phyloP scores from a whole-genome alignment of 2,329 filamentous ascomycete species.

The Fusarium sambucinum region DNA sequence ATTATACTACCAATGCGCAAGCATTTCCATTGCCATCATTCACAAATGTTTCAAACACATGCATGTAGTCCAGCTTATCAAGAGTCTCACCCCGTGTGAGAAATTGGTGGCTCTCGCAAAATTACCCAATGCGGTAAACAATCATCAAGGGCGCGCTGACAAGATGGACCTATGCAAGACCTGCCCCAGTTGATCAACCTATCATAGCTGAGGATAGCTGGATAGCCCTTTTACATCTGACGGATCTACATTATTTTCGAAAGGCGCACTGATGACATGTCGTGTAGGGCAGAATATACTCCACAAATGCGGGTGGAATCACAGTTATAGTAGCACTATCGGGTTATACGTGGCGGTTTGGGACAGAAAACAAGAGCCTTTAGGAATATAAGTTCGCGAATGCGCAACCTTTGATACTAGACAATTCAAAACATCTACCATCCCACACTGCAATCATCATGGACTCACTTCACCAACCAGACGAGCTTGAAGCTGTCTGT shows the following conservation, averaged over 20 bases:
- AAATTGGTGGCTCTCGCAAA: neutral
- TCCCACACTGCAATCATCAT: neutral
- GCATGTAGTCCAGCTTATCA: neutral
- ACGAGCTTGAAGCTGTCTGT: constrained; percentile 21
- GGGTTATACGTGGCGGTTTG: neutral
- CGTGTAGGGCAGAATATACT: neutral
- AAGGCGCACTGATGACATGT: constrained; percentile 24
- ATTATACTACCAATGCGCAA: neutral
- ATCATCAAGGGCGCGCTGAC: neutral
- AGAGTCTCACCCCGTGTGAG: neutral
- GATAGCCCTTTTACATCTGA: neutral
- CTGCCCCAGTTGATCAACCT: constrained; percentile 10
- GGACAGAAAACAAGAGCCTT: neutral
- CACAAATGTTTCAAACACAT: too few relatives aligned
- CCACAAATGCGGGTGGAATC: neutral
- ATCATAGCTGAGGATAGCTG: neutral
- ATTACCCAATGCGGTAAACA: constrained; percentile 5
- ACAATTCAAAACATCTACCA: neutral
- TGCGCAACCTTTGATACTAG: too few relatives aligned
- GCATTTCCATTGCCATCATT: neutral
- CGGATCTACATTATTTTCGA: constrained; percentile 10
- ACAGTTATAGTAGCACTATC: neutral
- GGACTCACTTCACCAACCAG: neutral
- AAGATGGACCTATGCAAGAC: neutral
- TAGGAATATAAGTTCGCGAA: neutral